phyloP scores from a whole-genome alignment of 2,329 filamentous ascomycete species.

The Cercospora berteroae region DNA sequence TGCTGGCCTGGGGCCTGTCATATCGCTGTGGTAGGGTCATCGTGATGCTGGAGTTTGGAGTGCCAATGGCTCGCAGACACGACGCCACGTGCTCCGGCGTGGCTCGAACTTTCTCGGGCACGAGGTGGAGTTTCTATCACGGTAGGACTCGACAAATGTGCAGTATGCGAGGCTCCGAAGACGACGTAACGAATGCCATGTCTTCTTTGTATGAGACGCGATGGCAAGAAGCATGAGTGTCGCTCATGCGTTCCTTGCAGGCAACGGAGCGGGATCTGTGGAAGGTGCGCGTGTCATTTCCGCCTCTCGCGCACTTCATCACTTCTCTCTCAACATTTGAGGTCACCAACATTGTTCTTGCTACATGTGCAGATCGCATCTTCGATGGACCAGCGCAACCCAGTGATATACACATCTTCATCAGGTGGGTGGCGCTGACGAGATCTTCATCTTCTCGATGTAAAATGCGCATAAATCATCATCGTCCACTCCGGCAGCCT shows the following conservation, averaged over 20 bases:
- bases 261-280: background rate
- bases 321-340: background rate
- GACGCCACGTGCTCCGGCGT: background rate
- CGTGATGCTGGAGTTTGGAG: background rate
- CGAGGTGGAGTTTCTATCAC: background rate
- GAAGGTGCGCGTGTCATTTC: background rate
- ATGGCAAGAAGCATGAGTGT: background rate
- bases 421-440: background rate
- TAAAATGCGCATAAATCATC: background rate
- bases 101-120: background rate
- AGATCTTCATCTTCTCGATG: background rate
- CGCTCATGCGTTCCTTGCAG: background rate
- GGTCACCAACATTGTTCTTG: background rate
- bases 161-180: background rate
- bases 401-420: background rate
- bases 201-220: background rate
- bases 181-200: background rate
- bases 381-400: background rate
- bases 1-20: background rate
- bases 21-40: background rate
- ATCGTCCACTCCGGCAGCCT: background rate
- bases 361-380: background rate
- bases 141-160: background rate
- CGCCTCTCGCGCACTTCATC: background rate
- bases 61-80: background rate